A percentile compares a stretch with the other conserved stretches of the same genome.
These are phyloP conservation scores for Beauveria brongniartii DNA, from an alignment of 2,329 filamentous ascomycete species.

Conservation along the genomic window DNA sequence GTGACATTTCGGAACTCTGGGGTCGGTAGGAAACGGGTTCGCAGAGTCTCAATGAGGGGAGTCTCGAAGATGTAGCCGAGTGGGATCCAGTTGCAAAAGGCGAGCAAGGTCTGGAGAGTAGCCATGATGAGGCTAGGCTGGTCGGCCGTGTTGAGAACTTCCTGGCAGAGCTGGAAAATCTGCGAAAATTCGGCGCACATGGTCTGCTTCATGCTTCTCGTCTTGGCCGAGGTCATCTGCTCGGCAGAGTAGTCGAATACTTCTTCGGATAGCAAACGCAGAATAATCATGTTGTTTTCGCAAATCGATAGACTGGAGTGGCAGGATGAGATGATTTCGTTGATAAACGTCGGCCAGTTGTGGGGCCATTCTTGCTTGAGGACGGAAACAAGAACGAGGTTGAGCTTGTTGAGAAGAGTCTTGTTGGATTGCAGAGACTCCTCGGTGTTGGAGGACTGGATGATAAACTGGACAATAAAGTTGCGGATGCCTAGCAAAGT, in stretches of 20 bases:
- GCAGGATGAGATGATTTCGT: conserved; percentile 96
- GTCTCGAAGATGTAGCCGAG: conserved; percentile 99
- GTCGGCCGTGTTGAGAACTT: conserved; percentile 84
- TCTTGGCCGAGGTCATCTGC: conserved; percentile 98
- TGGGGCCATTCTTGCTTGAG: conserved; percentile 99
- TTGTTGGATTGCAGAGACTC: conserved; percentile 78
- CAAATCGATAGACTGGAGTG: conserved; percentile 94
- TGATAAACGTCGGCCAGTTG: conserved; percentile 99
- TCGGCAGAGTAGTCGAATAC: conserved; percentile 98
- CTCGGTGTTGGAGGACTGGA: conserved; percentile 84
- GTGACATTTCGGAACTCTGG: conserved; percentile 96
- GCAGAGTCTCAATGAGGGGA: conserved; percentile 85
- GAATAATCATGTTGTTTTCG: conserved; percentile 99
- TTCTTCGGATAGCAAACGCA: conserved; percentile 90
- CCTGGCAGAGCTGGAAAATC: conserved; percentile 95
- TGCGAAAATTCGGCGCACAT: conserved; percentile 99
- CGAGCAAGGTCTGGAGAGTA: conserved; percentile 90
- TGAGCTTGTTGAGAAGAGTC: conserved; percentile 94
- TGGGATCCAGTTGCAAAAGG: conserved; percentile 98
- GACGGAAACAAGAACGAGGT: conserved; percentile 92
- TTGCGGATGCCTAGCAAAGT: conserved; percentile 75
- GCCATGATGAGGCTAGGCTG: conserved; percentile 87
- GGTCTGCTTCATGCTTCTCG: conserved; percentile 90
- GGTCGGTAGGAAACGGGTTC: conserved; percentile 84
- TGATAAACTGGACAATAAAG: conserved; percentile 98